Evolutionary conservation across 441 rosid species (phyloP), one percentile per base, ranked within the genome.

Genomic region (Syzygium malaccense): DNA sequence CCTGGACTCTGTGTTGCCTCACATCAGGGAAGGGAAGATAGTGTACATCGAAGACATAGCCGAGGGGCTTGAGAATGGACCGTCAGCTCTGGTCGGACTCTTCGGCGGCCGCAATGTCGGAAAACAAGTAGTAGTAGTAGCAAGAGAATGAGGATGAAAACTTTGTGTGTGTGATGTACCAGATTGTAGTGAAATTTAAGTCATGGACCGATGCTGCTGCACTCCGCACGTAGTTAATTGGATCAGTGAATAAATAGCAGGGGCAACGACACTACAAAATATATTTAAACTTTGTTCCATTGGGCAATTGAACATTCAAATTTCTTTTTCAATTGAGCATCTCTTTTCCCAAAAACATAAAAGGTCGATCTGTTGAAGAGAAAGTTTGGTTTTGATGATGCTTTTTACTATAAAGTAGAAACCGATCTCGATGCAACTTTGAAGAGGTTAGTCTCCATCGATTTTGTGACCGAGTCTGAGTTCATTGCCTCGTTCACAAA

Each of bases 51-150:
- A 92, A 89, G 92, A 92, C 88, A 75, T 83, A 18, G 90, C 84
- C 7, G 54, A 88, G 78, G 92, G 92, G 8, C 87, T 92, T 0
- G 92, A 92, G 71, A 90, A 48, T 30, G 89, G 86, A 10, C 92
- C 91, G 0, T 49, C 87, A 53, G 92, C 92, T 55, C 83, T 91
- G 7, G 28, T 89, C 4, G 89, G 92, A 28, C 91, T 92, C 25
- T 91, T 91, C 86, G 33, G 58, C 15, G 93, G 92, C 48, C 80
- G 78, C 33, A 91, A 91, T 83, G 88, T 88, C 14, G 92, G 93
- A 32, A 92, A 92, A 78, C 91, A 92, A 78, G 83, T 92, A 11
- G 57, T 90, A 14, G 57, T 14, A 14, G 91, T 91, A 58, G 91
- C 90, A 86, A 51, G 17, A 7, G 91, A 86, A 25, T 87, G 87